Conservation (phyloP, 345 rosid species). For the Cardamine occulta region DNA sequence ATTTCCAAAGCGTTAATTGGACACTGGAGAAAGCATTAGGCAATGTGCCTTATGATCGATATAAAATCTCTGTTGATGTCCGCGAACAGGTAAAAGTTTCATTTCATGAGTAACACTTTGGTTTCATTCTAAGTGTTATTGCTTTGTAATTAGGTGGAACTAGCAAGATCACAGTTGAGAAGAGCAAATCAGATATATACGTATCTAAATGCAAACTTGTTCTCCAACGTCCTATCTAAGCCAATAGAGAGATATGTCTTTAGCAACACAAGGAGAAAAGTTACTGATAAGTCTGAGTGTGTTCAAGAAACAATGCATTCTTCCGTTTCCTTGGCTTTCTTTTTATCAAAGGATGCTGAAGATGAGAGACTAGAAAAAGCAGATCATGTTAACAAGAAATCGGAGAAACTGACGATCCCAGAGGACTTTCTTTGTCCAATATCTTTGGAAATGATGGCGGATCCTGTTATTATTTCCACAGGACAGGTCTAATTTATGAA, state of each 20-base stretch:
- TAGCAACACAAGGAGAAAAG: conserved; percentile 44
- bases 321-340: conserved; percentile 44
- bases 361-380: conserved; percentile 44
- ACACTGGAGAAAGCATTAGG: conserved; percentile 39
- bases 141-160: conserved; percentile 57
- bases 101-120: background rate
- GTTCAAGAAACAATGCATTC: conserved; percentile 34
- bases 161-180: conserved; percentile 77
- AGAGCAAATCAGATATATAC: conserved; percentile 73
- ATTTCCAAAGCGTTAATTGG: no score
- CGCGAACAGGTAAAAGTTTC: conserved; percentile 67
- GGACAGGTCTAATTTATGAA: conserved; percentile 62
- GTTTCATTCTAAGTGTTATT: background rate
- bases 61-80: conserved; percentile 84
- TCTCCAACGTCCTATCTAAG: conserved; percentile 54
- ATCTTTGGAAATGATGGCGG: conserved; percentile 89
- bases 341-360: conserved; percentile 46
- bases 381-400: conserved; percentile 42
- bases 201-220: conserved; percentile 54
- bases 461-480: conserved; percentile 90
- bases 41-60: conserved; percentile 62
- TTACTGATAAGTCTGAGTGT: conserved; percentile 39
- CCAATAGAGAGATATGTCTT: conserved; percentile 48
- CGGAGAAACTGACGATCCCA: conserved; percentile 60
- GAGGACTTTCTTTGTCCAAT: conserved; percentile 91